These are phyloP conservation scores for Microdochium paspali DNA, from an alignment of 2,329 filamentous ascomycete species.

Conservation along the genomic window DNA sequence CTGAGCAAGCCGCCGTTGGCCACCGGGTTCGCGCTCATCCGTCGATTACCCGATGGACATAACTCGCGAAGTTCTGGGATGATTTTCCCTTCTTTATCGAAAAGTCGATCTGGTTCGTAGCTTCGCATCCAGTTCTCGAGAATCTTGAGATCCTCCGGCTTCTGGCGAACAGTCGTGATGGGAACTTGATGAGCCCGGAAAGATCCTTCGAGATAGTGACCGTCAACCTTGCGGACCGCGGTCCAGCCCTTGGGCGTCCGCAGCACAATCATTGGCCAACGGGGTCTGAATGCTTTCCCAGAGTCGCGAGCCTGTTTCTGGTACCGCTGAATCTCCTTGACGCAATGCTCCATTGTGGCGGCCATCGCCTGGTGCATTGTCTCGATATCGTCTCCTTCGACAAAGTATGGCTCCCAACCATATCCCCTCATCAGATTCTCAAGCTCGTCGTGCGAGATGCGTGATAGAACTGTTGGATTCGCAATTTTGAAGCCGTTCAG, in stretches of 20 bases:
- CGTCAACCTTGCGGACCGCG: conserved; percentile 60
- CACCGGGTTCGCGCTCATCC: conserved; percentile 72
- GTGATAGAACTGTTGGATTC: conserved; percentile 65
- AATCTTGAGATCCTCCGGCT: conserved; percentile 54
- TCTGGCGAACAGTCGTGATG: conserved; percentile 58
- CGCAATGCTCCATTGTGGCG: conserved; percentile 62
- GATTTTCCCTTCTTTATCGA: conserved; percentile 54
- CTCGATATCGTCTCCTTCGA: conserved; percentile 64
- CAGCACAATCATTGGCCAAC: conserved; percentile 73
- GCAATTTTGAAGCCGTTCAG: conserved; percentile 83
- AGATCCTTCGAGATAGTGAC: conserved; percentile 64
- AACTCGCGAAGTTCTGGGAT: conserved; percentile 53
- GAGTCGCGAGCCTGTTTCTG: conserved; percentile 65
- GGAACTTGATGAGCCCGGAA: conserved; percentile 75
- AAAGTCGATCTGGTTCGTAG: conserved; percentile 66
- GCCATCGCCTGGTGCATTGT: conserved; percentile 80
- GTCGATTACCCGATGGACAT: conserved; percentile 53
- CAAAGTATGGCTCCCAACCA: conserved; percentile 72
- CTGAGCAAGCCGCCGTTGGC: conserved; percentile 61
- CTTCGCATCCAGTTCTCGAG: conserved; percentile 71
- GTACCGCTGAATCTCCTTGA: conserved; percentile 57
- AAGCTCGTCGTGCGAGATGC: conserved; percentile 66
- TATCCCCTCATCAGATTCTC: conserved; percentile 62
- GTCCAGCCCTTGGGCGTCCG: conserved; percentile 76
- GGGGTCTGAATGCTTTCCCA: conserved; percentile 59